Conservation (phyloP, 2,329 filamentous ascomycete species). For the Claviceps sp. region DNA sequence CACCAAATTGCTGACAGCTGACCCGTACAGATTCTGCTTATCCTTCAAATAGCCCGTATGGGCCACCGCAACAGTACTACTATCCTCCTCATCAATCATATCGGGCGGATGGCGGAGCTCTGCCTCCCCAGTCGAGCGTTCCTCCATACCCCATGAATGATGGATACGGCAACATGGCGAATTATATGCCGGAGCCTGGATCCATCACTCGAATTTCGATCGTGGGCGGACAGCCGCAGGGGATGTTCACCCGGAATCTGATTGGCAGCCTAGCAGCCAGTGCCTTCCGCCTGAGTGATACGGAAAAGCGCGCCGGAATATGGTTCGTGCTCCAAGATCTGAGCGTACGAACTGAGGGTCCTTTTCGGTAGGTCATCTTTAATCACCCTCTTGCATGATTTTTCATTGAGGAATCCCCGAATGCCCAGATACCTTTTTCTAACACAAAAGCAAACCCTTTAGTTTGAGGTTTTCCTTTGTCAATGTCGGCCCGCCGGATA, state of each 20-base stretch:
- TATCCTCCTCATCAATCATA: conserved; percentile 21
- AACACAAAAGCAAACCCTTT: conserved; percentile 1
- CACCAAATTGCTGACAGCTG: neutral
- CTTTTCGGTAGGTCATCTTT: conserved; percentile 53
- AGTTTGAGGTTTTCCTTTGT: conserved; percentile 59
- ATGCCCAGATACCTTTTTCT: conserved; percentile 4
- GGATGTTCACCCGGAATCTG: conserved; percentile 89
- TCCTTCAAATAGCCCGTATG: conserved; percentile 19
- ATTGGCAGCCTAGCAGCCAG: conserved; percentile 87
- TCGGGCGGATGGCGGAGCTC: conserved; percentile 14
- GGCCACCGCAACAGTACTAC: conserved; percentile 24
- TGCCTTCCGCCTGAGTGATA: conserved; percentile 70
- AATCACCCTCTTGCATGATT: neutral
- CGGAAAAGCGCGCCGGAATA: conserved; percentile 68
- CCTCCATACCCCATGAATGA: conserved; percentile 16
- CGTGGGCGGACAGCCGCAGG: conserved; percentile 42
- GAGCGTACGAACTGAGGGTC: conserved; percentile 83
- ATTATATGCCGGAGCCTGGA: conserved; percentile 18
- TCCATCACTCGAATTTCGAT: conserved; percentile 21
- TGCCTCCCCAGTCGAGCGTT: conserved; percentile 15
- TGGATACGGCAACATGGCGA: conserved; percentile 7
- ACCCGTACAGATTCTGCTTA: conserved; percentile 13
- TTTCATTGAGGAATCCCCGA: neutral
- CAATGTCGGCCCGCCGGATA: conserved; percentile 52
- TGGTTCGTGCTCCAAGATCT: conserved; percentile 97